A percentile compares a stretch with the other conserved stretches of the same genome.
Evolutionary conservation across 1,284 basidiomycete species (phyloP).

Genomic region (Boletellus sp.): DNA sequence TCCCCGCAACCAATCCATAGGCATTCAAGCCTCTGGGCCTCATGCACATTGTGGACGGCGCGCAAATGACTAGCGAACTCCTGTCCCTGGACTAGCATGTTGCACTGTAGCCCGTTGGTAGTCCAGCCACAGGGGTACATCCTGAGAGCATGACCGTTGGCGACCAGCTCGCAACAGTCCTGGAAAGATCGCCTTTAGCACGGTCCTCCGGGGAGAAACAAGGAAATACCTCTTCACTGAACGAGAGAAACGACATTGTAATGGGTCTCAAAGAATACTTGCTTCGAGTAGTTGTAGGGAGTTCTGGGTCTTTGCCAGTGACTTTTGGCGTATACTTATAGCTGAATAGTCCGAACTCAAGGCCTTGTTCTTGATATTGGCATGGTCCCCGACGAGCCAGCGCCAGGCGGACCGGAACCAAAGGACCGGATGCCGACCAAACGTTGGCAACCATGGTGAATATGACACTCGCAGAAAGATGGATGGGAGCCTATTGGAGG

Average conservation of each 20-base stretch:
- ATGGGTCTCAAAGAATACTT: neutral
- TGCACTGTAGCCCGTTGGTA: constrained; percentile 12
- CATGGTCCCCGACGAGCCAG: constrained; percentile 17
- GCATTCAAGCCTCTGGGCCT: constrained; percentile 8
- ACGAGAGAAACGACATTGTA: constrained; percentile 4
- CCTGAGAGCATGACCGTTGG: constrained; percentile 1
- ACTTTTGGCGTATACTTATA: constrained; percentile 11
- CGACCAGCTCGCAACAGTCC: constrained; percentile 15
- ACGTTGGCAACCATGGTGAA: neutral
- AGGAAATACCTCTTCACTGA: constrained; percentile 15
- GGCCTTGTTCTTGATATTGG: constrained; percentile 14
- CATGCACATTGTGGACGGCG: constrained; percentile 5
- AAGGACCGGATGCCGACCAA: neutral
- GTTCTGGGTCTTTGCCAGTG: neutral
- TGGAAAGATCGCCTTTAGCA: constrained; percentile 3
- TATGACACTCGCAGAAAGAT: neutral
- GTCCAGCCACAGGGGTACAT: constrained; percentile 11
- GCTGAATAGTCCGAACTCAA: neutral
- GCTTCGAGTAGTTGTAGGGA: neutral
- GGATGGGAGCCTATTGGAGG: neutral
- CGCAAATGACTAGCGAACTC: constrained; percentile 22
- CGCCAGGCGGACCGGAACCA: constrained; percentile 11
- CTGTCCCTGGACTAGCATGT: constrained; percentile 4
- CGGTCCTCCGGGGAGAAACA: neutral
- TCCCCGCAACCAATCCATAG: constrained; percentile 17